Evolutionary conservation across 371 early-diverging fungal genomes (phyloP).

Genomic region (Mucor piriformis): DNA sequence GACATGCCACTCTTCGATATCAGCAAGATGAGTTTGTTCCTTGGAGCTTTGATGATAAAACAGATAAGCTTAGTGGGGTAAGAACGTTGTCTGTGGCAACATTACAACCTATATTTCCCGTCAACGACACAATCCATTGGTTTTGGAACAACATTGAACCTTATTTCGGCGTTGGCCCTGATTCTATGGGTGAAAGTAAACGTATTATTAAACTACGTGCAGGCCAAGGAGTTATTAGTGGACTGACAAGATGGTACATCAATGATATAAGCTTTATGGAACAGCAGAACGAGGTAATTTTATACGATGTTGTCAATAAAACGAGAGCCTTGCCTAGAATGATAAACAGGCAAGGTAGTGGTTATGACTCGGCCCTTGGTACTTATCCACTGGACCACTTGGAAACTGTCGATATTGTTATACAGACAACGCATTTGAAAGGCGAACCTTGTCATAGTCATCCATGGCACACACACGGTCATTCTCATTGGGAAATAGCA

Average conservation of each 20-base stretch:
- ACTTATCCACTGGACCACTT: conserved; percentile 26
- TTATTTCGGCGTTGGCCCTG: conserved; percentile 31
- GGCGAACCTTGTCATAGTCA: conserved; percentile 33
- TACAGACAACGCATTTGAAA: conserved; percentile 24
- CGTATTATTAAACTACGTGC: conserved; percentile 27
- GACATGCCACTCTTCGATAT: conserved; percentile 22
- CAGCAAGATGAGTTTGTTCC: background rate
- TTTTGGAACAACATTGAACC: conserved; percentile 39
- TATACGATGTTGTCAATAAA: background rate
- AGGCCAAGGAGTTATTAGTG: conserved; percentile 27
- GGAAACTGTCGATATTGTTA: conserved; percentile 42
- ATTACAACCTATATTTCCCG: conserved; percentile 34
- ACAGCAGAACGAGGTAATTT: background rate
- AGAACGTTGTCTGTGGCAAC: conserved; percentile 37
- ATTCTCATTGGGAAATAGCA: conserved; percentile 39
- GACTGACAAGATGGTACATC: background rate
- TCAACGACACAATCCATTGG: conserved; percentile 36
- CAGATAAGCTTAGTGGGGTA: conserved; percentile 32
- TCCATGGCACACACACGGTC: conserved; percentile 51
- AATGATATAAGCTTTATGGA: conserved; percentile 7
- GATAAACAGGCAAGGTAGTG: background rate
- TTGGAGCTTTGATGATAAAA: conserved; percentile 9
- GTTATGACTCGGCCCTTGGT: conserved; percentile 6
- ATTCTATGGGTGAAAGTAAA: conserved; percentile 12
- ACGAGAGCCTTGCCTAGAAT: conserved; percentile 22